Percentiles rank a stretch among this genome's conserved stretches.
phyloP scores from a whole-genome alignment of 1,139 yeast genomes.

The Diutina ranongensis region DNA sequence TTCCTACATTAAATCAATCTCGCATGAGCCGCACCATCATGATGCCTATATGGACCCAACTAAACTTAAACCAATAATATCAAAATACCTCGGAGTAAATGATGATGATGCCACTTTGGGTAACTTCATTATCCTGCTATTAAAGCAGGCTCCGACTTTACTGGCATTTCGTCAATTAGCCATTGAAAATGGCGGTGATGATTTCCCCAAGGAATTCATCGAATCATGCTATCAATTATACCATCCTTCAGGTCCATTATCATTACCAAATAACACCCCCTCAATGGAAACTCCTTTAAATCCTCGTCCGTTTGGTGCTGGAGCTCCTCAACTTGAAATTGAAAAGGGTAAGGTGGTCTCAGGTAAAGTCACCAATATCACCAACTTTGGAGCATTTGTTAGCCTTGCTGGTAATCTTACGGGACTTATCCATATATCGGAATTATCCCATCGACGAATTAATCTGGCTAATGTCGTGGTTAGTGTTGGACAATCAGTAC shows the following conservation, averaged over 20 bases:
- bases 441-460: conserved; percentile 42
- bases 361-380: conserved; percentile 51
- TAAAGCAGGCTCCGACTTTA: not conserved
- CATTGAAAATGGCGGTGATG: conserved; percentile 53
- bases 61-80: not conserved
- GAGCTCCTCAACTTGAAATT: conserved; percentile 12
- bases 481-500: conserved; percentile 47
- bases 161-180: conserved; percentile 31
- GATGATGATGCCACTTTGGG: not conserved
- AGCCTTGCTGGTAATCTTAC: conserved; percentile 17
- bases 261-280: not conserved
- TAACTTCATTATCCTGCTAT: not conserved
- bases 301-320: not conserved
- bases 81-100: not conserved
- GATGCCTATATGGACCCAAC: not conserved
- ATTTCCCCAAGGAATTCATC: conserved; percentile 32
- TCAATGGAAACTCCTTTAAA: not conserved
- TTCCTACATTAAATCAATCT: too few relatives aligned
- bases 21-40: not conserved
- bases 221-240: not conserved
- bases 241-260: not conserved
- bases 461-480: conserved; percentile 51
- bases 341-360: conserved; percentile 35
- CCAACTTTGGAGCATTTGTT: conserved; percentile 73
- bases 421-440: conserved; percentile 75